Conservation (phyloP, 495 filamentous ascomycete genomes). For the Daldinia caldariorum region DNA sequence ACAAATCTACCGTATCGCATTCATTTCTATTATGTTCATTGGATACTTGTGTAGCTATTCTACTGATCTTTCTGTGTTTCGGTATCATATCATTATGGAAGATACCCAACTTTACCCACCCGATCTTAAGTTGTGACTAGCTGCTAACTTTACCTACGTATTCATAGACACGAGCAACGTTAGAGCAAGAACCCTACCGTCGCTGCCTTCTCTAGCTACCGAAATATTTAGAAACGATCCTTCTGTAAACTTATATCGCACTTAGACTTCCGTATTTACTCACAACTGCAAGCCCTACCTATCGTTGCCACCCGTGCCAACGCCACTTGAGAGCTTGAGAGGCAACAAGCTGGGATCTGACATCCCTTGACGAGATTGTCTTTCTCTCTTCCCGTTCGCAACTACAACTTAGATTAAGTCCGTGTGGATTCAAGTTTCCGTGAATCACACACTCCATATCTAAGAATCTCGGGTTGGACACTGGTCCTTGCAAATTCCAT, state of each 20-base stretch:
- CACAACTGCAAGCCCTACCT: not conserved
- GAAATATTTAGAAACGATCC: not conserved
- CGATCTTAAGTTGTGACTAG: not conserved
- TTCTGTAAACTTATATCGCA: not conserved
- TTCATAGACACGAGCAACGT: conserved; percentile 1
- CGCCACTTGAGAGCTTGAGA: conserved; percentile 9
- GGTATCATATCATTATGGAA: conserved; percentile 3
- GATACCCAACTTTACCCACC: conserved; percentile 10
- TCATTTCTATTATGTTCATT: not conserved
- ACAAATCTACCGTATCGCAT: not conserved
- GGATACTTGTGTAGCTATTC: not conserved
- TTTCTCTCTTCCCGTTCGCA: not conserved
- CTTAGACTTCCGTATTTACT: not conserved
- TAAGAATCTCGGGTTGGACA: not conserved
- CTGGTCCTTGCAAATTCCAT: conserved; percentile 27
- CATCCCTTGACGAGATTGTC: not conserved
- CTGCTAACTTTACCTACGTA: conserved; percentile 7
- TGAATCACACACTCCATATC: conserved; percentile 5
- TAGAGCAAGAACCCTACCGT: conserved; percentile 3
- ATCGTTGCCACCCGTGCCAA: not conserved
- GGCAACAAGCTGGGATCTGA: not conserved
- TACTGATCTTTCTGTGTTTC: not conserved
- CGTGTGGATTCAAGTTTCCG: not conserved
- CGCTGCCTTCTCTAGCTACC: not conserved
- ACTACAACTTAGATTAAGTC: not conserved